phyloP scores from a whole-genome alignment of 345 rosid genomes.

The Populus nigra region DNA sequence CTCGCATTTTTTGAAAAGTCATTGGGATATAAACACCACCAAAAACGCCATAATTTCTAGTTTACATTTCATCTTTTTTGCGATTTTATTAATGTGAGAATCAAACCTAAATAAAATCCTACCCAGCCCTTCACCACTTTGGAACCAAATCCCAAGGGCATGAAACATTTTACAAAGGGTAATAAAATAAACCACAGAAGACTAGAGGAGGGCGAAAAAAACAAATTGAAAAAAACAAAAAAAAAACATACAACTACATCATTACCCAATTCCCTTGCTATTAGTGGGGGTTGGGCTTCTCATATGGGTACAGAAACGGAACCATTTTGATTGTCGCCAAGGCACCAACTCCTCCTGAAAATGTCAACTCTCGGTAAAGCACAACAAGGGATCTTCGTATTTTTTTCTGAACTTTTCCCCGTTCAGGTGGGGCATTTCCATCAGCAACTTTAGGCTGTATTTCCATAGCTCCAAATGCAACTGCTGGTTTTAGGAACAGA shows the following conservation, averaged over 20 bases:
- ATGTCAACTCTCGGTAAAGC: not conserved
- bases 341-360: not conserved
- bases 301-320: not conserved
- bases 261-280: not conserved
- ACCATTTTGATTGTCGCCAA: not conserved
- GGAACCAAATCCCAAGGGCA: not conserved
- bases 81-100: not conserved
- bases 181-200: not conserved
- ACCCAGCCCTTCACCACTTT: not conserved
- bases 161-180: not conserved
- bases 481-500: not conserved
- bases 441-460: not conserved
- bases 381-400: not conserved
- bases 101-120: not conserved
- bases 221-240: not conserved
- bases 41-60: not conserved
- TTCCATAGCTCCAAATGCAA: not conserved
- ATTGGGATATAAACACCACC: not conserved
- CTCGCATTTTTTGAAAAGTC: too few relatives aligned
- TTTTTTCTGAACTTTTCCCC: not conserved
- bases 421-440: slow-evolving; percentile 4
- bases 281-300: not conserved
- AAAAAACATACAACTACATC: not conserved
- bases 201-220: not conserved
- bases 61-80: not conserved